phyloP scores from a whole-genome alignment of 805 yeast genomes.

The Brettanomyces custersianus region DNA sequence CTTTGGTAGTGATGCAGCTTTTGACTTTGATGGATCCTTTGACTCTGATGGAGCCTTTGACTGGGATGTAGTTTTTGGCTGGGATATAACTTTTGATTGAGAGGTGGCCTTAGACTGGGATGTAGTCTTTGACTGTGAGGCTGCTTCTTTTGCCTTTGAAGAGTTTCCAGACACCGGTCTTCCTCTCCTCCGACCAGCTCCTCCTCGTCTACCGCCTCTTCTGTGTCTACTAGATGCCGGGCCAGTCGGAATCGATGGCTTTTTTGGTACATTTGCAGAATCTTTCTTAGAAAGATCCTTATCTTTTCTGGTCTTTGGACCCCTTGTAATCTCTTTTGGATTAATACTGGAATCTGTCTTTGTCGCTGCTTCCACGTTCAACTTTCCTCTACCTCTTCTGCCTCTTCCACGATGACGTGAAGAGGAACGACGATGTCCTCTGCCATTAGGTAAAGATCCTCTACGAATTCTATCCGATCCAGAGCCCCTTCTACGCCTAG shows the following conservation, averaged over 20 bases:
- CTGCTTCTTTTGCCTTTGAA: background rate
- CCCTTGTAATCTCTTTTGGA: background rate
- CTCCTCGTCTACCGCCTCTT: no score
- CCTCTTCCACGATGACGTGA: conserved; percentile 1
- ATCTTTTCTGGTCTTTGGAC: background rate
- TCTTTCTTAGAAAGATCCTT: background rate
- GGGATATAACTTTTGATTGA: conserved; percentile 1
- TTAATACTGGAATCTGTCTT: background rate
- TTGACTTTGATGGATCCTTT: background rate
- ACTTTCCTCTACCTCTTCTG: conserved; percentile 6
- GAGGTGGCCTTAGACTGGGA: conserved; percentile 2
- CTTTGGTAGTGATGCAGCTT: background rate
- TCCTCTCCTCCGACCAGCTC: no score
- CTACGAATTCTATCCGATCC: no score
- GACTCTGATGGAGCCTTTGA: conserved; percentile 3
- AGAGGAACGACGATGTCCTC: no score
- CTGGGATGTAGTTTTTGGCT: conserved; percentile 3
- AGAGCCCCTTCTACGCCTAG: background rate
- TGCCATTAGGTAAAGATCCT: no score
- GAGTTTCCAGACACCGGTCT: no score
- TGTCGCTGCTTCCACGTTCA: background rate
- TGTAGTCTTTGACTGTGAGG: background rate
- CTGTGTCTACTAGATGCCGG: background rate
- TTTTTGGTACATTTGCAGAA: background rate
- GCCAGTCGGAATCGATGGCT: background rate